Base-by-base conservation (phyloP, 2,329 filamentous ascomycete species). In the Trichoderma gracile region DNA sequence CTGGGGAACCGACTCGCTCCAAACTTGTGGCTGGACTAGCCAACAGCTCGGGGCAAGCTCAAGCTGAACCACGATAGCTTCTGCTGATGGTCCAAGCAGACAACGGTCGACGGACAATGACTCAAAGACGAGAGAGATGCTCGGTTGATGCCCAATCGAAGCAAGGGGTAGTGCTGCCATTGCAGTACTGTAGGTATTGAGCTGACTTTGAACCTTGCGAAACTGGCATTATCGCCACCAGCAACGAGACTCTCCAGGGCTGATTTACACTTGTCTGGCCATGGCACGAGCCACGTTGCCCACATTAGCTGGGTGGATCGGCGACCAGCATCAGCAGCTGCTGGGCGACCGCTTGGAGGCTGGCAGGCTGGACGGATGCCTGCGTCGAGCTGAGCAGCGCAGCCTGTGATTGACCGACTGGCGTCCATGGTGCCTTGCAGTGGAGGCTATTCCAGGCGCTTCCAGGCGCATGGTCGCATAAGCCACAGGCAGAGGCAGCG, bases 201-300 rank as follows among this genome's bases (percentile, higher is more conserved):
- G 33, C 33, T 14, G 33, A 38, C 33, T 38, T 38, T 9, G 33
- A 10, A 33, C 27, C 27, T 27, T 27, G 27, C 27, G 8, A 10
- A 33, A 38, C 33, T 38, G 33, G 33, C 12, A 38, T 38, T 4
- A 14, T 38, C 45, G 46, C 49, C 45, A 58, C 15, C 27, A 21
- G 46, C n/a, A 38, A 19, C 27, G 17, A 45, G 19, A 25, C 58
- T 33, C 33, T 27, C 46, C 54, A 40, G 54, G 62, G 52, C 53
- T 57, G 33, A 38, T 38, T 38, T 38, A 40, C 54, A 47, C 46
- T 52, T 64, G 46, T 57, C 25, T 55, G 45, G 53, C 46, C 38
- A 30, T 57, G 54, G 62, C 38, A 40, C 62, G 62, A 42, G 62
- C 54, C 62, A 53, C 62, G 45, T 58, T 57, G 49, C 25, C 62